A percentile compares a stretch with the other conserved stretches of the same genome.
phyloP scores from a whole-genome alignment of 192 early-diverging fungal species.

The Linnemannia zychae region DNA sequence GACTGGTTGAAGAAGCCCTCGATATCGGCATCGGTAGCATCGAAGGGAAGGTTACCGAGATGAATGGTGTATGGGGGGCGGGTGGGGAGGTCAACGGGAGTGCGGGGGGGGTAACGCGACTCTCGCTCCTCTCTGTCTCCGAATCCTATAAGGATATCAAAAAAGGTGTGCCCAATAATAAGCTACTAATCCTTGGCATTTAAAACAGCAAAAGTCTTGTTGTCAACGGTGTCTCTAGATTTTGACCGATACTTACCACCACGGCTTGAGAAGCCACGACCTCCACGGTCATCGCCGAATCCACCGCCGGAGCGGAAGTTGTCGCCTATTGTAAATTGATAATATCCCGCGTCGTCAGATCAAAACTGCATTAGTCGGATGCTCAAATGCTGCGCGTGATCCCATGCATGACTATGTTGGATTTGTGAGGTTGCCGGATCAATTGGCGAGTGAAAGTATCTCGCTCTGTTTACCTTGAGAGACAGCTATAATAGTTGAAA shows the following conservation, averaged over 20 bases:
- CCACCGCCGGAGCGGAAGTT: slow-evolving; percentile 53
- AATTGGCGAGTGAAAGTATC: slow-evolving; percentile 9
- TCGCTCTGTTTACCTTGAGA: slow-evolving; percentile 31
- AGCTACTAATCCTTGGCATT: neutral
- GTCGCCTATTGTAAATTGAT: slow-evolving; percentile 17
- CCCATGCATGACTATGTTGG: neutral
- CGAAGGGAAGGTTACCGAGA: slow-evolving; percentile 93
- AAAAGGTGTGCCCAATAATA: slow-evolving; percentile 25
- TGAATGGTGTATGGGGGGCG: slow-evolving; percentile 91
- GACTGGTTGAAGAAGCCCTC: slow-evolving; percentile 79
- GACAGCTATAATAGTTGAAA: slow-evolving; percentile 19
- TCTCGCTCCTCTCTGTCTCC: slow-evolving; percentile 51
- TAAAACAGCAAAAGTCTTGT: neutral
- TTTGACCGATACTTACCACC: slow-evolving; percentile 23
- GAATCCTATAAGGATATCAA: slow-evolving; percentile 25
- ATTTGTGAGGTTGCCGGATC: neutral
- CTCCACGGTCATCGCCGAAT: slow-evolving; percentile 37
- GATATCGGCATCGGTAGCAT: slow-evolving; percentile 82
- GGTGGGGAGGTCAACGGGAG: slow-evolving; percentile 80
- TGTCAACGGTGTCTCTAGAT: neutral
- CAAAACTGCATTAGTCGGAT: neutral
- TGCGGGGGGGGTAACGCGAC: slow-evolving; percentile 57
- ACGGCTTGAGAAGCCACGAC: slow-evolving; percentile 57
- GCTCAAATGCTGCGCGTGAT: neutral
- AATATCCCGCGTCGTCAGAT: neutral